phyloP scores from a whole-genome alignment of 1,284 basidiomycete genomes.

The Abortiporus biennis region DNA sequence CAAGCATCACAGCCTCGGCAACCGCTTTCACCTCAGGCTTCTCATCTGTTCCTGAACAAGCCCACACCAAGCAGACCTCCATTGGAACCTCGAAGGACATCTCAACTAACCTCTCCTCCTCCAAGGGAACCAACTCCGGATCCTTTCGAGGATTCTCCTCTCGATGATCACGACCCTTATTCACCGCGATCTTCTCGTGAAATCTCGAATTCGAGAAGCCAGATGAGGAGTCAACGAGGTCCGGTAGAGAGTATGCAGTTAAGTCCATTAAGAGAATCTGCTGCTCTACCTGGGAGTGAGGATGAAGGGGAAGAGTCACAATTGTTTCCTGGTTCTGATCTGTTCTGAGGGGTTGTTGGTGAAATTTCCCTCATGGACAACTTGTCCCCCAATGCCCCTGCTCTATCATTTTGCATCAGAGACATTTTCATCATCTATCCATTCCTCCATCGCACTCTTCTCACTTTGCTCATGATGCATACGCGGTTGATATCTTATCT shows the following conservation, averaged over 20 bases:
- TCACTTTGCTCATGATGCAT: too few species aligned
- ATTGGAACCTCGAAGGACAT: slow-evolving; percentile 4
- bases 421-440: too few species aligned
- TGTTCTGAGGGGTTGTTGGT: slow-evolving; percentile 44
- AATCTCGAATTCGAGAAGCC: neutral
- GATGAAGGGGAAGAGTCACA: slow-evolving; percentile 39
- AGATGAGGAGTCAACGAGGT: neutral
- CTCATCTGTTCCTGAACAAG: neutral
- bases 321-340: slow-evolving; percentile 49
- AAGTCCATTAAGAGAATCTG: neutral
- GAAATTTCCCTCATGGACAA: too few species aligned
- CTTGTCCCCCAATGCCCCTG: too few species aligned
- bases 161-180: slow-evolving; percentile 1
- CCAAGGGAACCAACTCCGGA: slow-evolving; percentile 6
- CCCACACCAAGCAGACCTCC: neutral
- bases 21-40: slow-evolving; percentile 3
- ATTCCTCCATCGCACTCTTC: too few species aligned
- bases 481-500: too few species aligned
- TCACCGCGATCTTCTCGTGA: neutral
- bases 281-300: slow-evolving; percentile 21
- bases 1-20: slow-evolving; percentile 12
- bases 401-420: too few species aligned
- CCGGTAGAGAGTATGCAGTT: slow-evolving; percentile 1
- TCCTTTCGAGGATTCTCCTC: slow-evolving; percentile 3
- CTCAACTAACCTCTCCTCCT: slow-evolving; percentile 2